These are phyloP conservation scores for Immersiella caudata DNA, from an alignment of 495 filamentous ascomycete genomes.

Conservation along the genomic window DNA sequence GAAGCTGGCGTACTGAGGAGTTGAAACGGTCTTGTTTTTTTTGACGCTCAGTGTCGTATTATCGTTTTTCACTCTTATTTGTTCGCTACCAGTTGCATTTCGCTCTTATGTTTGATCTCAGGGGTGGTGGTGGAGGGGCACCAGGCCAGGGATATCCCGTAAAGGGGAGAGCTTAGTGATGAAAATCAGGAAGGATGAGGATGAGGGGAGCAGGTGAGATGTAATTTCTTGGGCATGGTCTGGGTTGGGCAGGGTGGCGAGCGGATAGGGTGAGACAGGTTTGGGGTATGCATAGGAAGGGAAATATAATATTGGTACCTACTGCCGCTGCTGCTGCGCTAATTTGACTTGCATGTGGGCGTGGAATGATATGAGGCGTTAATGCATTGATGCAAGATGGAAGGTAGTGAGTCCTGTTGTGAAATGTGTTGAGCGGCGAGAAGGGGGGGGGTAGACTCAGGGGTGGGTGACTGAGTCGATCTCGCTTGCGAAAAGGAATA, in stretches of 20 bases:
- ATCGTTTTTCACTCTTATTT: background rate
- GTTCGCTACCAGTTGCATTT: background rate
- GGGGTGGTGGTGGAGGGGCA: background rate
- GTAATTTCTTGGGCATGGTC: background rate
- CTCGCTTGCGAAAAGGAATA: too few relatives aligned
- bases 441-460: too few relatives aligned
- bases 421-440: too few relatives aligned
- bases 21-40: constrained; percentile 15
- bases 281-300: too few relatives aligned
- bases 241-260: too few relatives aligned
- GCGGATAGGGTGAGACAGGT: background rate
- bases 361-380: background rate
- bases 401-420: too few relatives aligned
- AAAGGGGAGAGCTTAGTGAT: background rate
- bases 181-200: background rate
- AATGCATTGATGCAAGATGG: too few relatives aligned
- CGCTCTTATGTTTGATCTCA: background rate
- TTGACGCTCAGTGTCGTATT: background rate
- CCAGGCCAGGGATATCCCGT: background rate
- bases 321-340: background rate
- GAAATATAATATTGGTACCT: constrained; percentile 6
- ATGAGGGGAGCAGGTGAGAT: background rate
- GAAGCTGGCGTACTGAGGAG: background rate
- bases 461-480: too few relatives aligned
- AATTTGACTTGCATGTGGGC: background rate